phyloP scores from a whole-genome alignment of 2,329 filamentous ascomycete species.

The Lachnum nothofagi region DNA sequence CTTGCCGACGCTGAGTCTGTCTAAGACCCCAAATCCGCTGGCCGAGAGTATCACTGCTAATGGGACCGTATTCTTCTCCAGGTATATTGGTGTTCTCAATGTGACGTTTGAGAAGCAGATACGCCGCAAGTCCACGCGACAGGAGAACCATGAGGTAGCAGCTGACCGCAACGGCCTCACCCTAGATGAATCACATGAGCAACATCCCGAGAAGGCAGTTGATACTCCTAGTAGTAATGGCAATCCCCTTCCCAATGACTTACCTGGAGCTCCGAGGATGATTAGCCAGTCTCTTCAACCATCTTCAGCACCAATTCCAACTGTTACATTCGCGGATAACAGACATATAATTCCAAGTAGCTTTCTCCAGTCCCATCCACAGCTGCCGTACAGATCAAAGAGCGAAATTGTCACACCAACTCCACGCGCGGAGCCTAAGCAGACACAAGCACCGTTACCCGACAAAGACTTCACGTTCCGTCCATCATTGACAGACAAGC shows the following conservation, averaged over 20 bases:
- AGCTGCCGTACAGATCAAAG: conserved; percentile 21
- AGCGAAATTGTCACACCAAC: conserved; percentile 27
- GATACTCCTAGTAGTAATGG: conserved; percentile 8
- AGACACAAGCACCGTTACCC: conserved; percentile 17
- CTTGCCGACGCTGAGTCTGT: conserved; percentile 26
- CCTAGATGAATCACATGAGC: conserved; percentile 26
- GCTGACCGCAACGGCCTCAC: conserved; percentile 13
- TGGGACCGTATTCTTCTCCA: conserved; percentile 36
- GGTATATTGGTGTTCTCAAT: conserved; percentile 94
- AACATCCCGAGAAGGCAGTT: conserved; percentile 5
- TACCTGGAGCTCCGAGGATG: conserved; percentile 40
- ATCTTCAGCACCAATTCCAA: conserved; percentile 63
- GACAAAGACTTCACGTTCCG: conserved; percentile 26
- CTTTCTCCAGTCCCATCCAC: conserved; percentile 57
- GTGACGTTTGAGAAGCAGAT: conserved; percentile 86
- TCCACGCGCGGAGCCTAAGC: conserved; percentile 33
- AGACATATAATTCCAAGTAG: conserved; percentile 85
- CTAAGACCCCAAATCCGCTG: conserved; percentile 9
- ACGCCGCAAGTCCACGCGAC: conserved; percentile 57
- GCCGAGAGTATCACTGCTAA: conserved; percentile 17
- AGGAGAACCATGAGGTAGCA: conserved; percentile 41
- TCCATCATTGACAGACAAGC: conserved; percentile 49
- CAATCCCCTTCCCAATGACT: conserved; percentile 27
- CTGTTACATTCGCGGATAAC: conserved; percentile 91
- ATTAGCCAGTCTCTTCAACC: conserved; percentile 73